Evolutionary conservation across 192 early-diverging fungal species (phyloP).

Genomic region (Rhizoclosmatium sp.): DNA sequence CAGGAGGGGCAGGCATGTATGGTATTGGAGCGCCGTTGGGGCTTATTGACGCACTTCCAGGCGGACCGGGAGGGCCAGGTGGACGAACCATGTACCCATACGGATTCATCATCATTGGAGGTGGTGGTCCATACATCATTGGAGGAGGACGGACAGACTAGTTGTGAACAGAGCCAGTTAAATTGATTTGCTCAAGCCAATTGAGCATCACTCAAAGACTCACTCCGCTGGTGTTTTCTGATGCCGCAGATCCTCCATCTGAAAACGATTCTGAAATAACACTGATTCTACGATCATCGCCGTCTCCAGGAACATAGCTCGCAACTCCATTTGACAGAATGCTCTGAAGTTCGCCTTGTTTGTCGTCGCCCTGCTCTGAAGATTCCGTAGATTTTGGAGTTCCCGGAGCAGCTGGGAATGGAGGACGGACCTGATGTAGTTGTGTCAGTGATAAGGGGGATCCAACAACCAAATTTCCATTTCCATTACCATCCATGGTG

Average conservation of each 20-base stretch:
- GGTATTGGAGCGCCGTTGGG: slow-evolving; percentile 10
- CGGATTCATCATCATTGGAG: slow-evolving; percentile 21
- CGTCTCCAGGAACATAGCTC: neutral
- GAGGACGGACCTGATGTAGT: neutral
- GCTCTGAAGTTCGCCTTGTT: slow-evolving; percentile 5
- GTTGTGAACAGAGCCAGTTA: neutral
- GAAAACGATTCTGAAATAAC: slow-evolving; percentile 14
- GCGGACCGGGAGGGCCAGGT: slow-evolving; percentile 19
- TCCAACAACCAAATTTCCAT: neutral
- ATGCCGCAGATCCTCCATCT: slow-evolving; percentile 11
- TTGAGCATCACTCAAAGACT: neutral
- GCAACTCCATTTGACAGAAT: neutral
- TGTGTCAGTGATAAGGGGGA: neutral
- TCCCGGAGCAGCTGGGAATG: slow-evolving; percentile 1
- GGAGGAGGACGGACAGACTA: slow-evolving; percentile 13
- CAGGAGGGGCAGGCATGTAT: neutral
- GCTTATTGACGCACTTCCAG: neutral
- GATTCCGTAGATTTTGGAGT: neutral
- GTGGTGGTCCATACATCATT: slow-evolving; percentile 20
- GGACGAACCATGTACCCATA: slow-evolving; percentile 26
- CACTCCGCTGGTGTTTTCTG: neutral
- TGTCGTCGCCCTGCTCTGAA: neutral
- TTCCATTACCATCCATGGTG: slow-evolving; percentile 31
- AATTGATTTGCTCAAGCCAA: neutral
- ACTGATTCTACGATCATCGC: neutral